phyloP scores from a whole-genome alignment of 495 filamentous ascomycete genomes.

The Podospora pseudoanserina region DNA sequence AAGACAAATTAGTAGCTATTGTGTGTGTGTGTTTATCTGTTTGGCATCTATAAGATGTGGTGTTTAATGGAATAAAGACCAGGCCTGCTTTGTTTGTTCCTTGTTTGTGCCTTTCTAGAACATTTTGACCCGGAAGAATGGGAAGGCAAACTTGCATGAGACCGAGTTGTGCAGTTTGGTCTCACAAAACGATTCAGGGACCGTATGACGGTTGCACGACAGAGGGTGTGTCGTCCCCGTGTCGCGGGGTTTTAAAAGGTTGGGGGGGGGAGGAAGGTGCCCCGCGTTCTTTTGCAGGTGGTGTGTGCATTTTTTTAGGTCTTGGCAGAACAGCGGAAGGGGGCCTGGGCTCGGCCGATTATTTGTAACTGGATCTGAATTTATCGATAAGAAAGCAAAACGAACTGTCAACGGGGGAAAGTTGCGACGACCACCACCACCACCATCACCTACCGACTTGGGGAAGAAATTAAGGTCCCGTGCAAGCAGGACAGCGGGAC shows the following conservation, averaged over 20 bases:
- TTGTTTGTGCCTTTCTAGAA: not conserved
- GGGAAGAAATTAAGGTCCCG: not conserved
- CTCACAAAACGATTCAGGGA: not conserved
- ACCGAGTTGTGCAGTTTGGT: not conserved
- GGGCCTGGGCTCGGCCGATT: not conserved
- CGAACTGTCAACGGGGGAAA: not conserved
- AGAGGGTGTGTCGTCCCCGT: too few species aligned
- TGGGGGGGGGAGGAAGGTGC: not conserved
- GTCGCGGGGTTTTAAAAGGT: not conserved
- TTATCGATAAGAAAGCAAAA: not conserved
- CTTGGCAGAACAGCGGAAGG: not conserved
- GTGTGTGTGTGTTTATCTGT: not conserved
- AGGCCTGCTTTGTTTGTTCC: not conserved
- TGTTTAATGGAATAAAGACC: not conserved
- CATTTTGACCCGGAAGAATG: too few species aligned
- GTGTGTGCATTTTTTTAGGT: not conserved
- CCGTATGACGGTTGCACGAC: not conserved
- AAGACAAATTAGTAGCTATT: not conserved
- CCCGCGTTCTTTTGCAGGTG: not conserved
- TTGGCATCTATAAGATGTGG: not conserved
- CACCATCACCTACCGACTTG: too few species aligned
- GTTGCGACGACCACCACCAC: not conserved
- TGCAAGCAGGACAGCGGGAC: too few species aligned
- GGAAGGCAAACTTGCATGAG: not conserved
- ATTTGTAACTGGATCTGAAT: not conserved